phyloP scores from a whole-genome alignment of 2,329 filamentous ascomycete species.

The Aureobasidium mangrovei region DNA sequence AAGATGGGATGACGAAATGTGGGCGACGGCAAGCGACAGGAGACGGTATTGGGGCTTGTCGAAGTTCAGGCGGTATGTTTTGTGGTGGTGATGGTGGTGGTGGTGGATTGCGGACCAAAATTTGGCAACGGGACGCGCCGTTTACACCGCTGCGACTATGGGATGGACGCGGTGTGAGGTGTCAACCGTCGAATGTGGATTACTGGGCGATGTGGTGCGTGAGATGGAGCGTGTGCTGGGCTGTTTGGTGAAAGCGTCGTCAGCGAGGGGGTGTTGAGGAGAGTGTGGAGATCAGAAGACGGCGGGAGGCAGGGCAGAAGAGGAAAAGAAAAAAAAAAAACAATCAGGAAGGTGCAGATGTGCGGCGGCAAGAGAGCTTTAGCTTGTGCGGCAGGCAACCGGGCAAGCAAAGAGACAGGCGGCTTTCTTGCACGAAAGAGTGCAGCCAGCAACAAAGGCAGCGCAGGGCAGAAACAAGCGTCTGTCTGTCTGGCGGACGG shows the following conservation, averaged over 20 bases:
- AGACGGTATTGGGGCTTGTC: neutral
- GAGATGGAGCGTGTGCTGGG: neutral
- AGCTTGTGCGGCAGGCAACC: neutral
- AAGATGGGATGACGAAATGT: neutral
- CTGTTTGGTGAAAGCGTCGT: constrained; percentile 1
- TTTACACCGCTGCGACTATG: neutral
- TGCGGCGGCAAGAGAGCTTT: neutral
- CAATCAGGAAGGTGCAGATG: neutral
- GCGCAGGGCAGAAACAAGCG: neutral
- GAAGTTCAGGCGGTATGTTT: neutral
- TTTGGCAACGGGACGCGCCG: neutral
- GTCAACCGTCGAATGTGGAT: neutral
- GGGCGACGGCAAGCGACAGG: neutral
- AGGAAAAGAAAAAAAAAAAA: neutral
- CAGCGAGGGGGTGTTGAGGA: neutral
- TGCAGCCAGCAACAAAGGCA: neutral
- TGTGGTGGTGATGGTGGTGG: neutral
- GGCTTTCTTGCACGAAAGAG: neutral
- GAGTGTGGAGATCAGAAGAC: neutral
- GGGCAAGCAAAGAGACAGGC: neutral
- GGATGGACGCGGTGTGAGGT: neutral
- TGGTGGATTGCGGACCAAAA: neutral
- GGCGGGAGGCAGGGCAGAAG: neutral
- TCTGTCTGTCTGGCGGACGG: too few relatives aligned
- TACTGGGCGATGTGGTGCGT: neutral